Base-by-base conservation (phyloP, 1,139 yeast genomes). In the Protomyces gravidus region DNA sequence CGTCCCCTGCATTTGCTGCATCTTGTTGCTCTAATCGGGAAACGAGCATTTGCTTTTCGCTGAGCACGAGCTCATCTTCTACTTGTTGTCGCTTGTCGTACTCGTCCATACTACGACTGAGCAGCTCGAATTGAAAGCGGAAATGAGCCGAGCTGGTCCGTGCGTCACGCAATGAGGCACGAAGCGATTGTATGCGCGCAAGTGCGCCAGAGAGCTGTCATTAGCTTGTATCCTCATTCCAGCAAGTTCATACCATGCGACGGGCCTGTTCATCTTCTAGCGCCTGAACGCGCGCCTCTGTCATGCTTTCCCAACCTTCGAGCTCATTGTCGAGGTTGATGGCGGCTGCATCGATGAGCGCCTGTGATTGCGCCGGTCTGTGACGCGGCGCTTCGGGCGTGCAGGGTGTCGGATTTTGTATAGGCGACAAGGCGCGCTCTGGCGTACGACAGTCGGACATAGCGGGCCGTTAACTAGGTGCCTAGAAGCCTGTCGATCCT, bases 41-140 rank as follows among this genome's bases (percentile, higher is more conserved):
- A 23, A 33, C 26, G 25, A 53, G 50, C 46, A 53, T 27, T 2
- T 21, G 45, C 39, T 33, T 27, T 6, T 46, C 32, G 17, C 45
- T 28, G 9, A 28, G 27, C 21, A 25, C 28, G 19, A 53, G 50
- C 23, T 21, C 33, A 19, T 46, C 26, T 27, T 53, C 58, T n/a
- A 53, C 58, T 5, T 46, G 50, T 7, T 33, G 42, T 11, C 51
- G 33, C 33, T 25, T 33, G 21, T 50, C 11, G n/a, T 17, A 42
- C 25, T 53, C 51, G 6, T 25, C 51, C 40, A 45, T 42, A n/a
- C 48, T 50, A 9, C 27, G 13, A 6, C 23, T 25, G 46, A 53
- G 40, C 58, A 53, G 45, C 21, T 45, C 36, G 19, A 32, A 32
- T 19, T 46, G 47, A 51, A 53, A 46, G n/a, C 51, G 40, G 27